These are phyloP conservation scores for Lecanicillium sp. DNA, from an alignment of 2,329 filamentous ascomycete genomes.

Conservation along the genomic window DNA sequence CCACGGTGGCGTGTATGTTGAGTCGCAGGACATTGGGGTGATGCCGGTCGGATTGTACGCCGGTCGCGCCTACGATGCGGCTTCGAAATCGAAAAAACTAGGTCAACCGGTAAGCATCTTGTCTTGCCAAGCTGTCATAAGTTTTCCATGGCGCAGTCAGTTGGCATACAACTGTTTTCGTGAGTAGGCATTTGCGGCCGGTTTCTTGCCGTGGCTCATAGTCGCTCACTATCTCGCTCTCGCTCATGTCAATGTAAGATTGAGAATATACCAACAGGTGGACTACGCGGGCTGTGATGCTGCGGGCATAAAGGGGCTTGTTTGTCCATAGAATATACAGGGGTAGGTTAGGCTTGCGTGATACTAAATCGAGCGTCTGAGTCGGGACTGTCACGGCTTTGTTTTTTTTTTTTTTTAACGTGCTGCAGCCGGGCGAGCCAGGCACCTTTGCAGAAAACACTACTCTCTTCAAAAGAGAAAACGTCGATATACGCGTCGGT, in stretches of 20 bases:
- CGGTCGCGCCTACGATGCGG: not conserved
- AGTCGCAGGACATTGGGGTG: conserved; percentile 19
- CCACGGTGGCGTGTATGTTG: conserved; percentile 8
- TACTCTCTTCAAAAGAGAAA: too few species aligned
- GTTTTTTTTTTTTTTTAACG: too few species aligned
- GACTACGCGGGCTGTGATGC: too few species aligned
- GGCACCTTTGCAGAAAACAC: too few species aligned
- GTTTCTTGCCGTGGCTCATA: not conserved
- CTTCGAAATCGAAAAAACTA: not conserved
- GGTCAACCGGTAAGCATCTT: not conserved
- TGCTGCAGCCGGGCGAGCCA: too few species aligned
- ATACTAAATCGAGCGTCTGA: too few species aligned
- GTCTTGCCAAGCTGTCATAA: not conserved
- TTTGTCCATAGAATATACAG: too few species aligned
- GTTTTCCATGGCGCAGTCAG: not conserved
- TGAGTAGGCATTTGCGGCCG: not conserved
- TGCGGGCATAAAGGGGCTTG: too few species aligned
- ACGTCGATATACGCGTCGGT: too few species aligned
- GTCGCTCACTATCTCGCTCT: not conserved
- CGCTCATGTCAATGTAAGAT: not conserved
- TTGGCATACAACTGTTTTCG: not conserved
- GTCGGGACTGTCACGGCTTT: too few species aligned
- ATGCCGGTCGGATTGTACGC: not conserved
- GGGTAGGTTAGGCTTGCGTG: too few species aligned
- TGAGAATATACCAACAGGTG: too few species aligned